Evolutionary conservation across 805 yeast species (phyloP).

Genomic region (Sugiyamaella floridensis): DNA sequence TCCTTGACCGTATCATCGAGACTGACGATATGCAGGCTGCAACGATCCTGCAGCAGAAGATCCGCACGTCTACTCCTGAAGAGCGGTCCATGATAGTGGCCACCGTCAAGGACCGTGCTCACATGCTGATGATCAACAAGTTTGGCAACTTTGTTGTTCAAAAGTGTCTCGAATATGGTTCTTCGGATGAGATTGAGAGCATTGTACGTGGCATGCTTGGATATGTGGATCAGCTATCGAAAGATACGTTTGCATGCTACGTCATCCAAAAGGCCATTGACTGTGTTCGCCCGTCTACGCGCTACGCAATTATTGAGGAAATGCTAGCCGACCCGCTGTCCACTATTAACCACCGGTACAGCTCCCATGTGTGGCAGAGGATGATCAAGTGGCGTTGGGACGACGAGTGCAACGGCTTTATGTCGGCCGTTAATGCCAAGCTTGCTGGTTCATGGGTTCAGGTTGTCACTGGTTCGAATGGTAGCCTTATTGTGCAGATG

Average conservation of each 20-base stretch:
- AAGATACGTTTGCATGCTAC: slow-evolving; percentile 37
- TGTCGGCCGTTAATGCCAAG: slow-evolving; percentile 27
- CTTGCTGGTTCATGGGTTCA: slow-evolving; percentile 32
- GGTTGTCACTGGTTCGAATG: slow-evolving; percentile 31
- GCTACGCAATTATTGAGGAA: slow-evolving; percentile 32
- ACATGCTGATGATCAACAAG: slow-evolving; percentile 33
- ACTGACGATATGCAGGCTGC: slow-evolving; percentile 38
- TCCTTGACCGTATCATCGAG: slow-evolving; percentile 30
- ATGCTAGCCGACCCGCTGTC: slow-evolving; percentile 27
- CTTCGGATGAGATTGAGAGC: slow-evolving; percentile 23
- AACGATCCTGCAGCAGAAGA: slow-evolving; percentile 35
- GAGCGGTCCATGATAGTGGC: slow-evolving; percentile 28
- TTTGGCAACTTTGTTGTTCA: slow-evolving; percentile 40
- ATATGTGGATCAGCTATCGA: slow-evolving; percentile 28
- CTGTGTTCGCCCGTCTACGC: slow-evolving; percentile 25
- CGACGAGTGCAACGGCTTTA: slow-evolving; percentile 24
- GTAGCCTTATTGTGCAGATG: slow-evolving; percentile 33
- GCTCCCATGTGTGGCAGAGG: slow-evolving; percentile 42
- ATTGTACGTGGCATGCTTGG: slow-evolving; percentile 27
- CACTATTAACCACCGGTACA: slow-evolving; percentile 34
- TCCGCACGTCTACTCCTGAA: slow-evolving; percentile 26
- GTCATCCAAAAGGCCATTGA: slow-evolving; percentile 38
- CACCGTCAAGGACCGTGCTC: slow-evolving; percentile 26
- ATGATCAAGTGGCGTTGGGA: slow-evolving; percentile 33
- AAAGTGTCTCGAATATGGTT: slow-evolving; percentile 34